These are phyloP conservation scores for Oenanthe javanica DNA, from an alignment of 140 eudicot species.

Conservation along the genomic window DNA sequence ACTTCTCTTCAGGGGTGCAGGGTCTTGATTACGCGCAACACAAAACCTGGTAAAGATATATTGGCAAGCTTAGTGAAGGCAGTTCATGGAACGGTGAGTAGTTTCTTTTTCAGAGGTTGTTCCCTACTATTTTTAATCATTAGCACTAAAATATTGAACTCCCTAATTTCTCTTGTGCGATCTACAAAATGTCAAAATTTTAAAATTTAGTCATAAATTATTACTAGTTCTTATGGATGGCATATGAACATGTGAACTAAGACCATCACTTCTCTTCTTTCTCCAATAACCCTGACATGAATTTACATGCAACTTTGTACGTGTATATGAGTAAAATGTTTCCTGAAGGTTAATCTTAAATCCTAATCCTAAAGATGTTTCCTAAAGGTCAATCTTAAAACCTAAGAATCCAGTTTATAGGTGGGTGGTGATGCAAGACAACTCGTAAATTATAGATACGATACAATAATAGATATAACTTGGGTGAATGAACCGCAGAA, in stretches of 20 bases:
- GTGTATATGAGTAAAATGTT: background rate
- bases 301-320: background rate
- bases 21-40: slow-evolving; percentile 74
- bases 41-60: slow-evolving; percentile 88
- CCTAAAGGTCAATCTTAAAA: background rate
- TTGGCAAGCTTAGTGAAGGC: slow-evolving; percentile 86
- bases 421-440: too few species aligned
- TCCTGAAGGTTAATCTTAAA: background rate
- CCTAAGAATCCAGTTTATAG: background rate
- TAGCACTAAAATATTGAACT: background rate
- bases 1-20: slow-evolving; percentile 47
- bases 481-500: too few species aligned
- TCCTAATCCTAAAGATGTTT: background rate
- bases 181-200: background rate
- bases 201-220: background rate
- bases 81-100: slow-evolving; percentile 79
- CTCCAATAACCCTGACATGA: background rate
- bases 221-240: background rate
- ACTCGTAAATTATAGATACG: too few species aligned
- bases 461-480: too few species aligned
- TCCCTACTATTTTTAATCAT: background rate
- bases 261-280: background rate
- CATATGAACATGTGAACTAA: background rate
- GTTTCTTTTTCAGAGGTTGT: background rate
- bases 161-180: background rate